Percentiles rank a stretch among this genome's conserved stretches.
Evolutionary conservation across 2,329 filamentous ascomycete genomes (phyloP).

Genomic region (Penicillium freii): DNA sequence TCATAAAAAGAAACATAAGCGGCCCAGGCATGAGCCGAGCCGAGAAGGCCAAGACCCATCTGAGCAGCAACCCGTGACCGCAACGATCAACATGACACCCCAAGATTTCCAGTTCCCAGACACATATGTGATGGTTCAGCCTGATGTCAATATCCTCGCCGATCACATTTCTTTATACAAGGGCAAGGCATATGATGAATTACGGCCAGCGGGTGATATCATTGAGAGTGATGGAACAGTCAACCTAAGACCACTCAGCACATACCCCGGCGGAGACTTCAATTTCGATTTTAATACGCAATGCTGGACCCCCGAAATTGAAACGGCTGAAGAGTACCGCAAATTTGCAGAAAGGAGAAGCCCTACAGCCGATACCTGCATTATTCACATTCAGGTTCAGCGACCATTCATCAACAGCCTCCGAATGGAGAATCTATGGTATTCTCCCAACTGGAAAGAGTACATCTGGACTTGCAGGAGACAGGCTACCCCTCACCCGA

Average conservation of each 20-base stretch:
- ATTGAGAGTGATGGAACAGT: neutral
- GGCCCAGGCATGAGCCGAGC: neutral
- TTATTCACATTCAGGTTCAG: slow-evolving; percentile 3
- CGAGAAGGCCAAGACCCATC: neutral
- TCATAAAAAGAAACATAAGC: neutral
- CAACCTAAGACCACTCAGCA: slow-evolving; percentile 1
- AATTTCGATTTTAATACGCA: neutral
- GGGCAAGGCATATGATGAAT: neutral
- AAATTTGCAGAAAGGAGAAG: neutral
- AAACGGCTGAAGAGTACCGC: neutral
- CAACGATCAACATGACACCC: slow-evolving; percentile 1
- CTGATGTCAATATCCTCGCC: neutral
- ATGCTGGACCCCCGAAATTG: slow-evolving; percentile 2
- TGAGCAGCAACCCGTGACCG: neutral
- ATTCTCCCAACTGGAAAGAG: too few relatives aligned
- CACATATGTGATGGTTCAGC: neutral
- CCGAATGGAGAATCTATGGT: too few relatives aligned
- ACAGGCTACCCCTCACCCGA: neutral
- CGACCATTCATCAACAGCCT: neutral
- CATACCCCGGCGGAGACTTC: slow-evolving; percentile 1
- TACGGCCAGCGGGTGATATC: neutral
- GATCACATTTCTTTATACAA: slow-evolving; percentile 1
- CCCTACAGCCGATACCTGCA: neutral
- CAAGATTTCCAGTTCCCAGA: slow-evolving; percentile 1
- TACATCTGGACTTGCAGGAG: neutral